phyloP scores from a whole-genome alignment of 352 stramenopile species.

The Blastocystis hominis region DNA sequence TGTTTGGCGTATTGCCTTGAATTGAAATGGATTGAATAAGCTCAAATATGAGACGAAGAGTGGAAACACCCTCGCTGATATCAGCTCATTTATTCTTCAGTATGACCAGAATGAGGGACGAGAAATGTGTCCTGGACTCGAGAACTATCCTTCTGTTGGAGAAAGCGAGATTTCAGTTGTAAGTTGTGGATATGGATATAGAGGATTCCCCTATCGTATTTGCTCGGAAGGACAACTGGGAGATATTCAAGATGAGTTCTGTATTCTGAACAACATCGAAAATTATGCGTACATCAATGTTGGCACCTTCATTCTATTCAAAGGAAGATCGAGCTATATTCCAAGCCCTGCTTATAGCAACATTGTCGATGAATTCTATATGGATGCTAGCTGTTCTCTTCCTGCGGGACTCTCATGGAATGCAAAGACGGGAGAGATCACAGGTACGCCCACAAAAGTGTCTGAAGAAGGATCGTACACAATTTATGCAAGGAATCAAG shows the following conservation, averaged over 20 bases:
- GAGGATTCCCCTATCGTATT: neutral
- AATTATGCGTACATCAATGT: neutral
- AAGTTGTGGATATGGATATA: neutral
- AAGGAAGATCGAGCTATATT: neutral
- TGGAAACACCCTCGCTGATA: neutral
- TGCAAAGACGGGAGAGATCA: neutral
- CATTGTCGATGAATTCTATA: conserved; percentile 2
- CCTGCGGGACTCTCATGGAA: neutral
- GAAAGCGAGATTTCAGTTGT: neutral
- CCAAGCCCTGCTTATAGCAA: neutral
- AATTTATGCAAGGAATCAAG: neutral
- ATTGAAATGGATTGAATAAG: too few relatives aligned
- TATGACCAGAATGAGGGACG: neutral
- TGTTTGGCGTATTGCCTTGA: too few relatives aligned
- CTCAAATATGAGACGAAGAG: neutral
- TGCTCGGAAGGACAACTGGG: neutral
- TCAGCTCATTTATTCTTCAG: neutral
- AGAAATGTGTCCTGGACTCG: neutral
- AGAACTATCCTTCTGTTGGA: neutral
- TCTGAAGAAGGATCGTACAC: neutral
- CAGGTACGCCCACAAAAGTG: neutral
- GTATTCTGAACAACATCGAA: neutral
- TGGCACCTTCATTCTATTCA: neutral
- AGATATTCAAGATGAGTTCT: neutral
- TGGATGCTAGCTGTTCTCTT: neutral